Evolutionary conservation across 2,329 filamentous ascomycete genomes (phyloP), one percentile per base, ranked within the genome.

Genomic region (Neonectria faginata): DNA sequence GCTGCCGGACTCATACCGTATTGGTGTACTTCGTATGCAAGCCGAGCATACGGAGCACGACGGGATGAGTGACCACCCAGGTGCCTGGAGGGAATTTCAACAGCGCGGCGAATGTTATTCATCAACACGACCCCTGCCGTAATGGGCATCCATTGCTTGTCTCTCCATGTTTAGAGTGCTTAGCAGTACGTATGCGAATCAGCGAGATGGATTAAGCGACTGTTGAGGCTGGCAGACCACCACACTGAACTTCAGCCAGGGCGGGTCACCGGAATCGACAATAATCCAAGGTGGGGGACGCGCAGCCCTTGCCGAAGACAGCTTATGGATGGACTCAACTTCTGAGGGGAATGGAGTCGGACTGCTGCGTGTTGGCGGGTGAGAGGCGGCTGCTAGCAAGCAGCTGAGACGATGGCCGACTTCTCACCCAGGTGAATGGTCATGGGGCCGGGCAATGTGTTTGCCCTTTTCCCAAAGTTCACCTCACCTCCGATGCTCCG

Each of bases 171-270:
- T 44, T 50, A 60, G 60, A 59, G 51, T 60, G 56, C 51, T 60
- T 29, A 52, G 42, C 60, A 57, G 51, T 52, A 71, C 71, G 51
- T 52, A 71, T 72, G 65, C 70, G 67, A 73, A 73, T 73, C 71
- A 73, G 62, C 56, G 53, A 51, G 68, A 65, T 70, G 70, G 66
- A 63, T 71, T 73, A 73, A 72, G 71, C 70, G 71, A 73, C 68
- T 53, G 50, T 70, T 65, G 41, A 51, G 64, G 68, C 31, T 54
- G 60, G 56, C 53, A 67, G 61, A 53, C 66, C 62, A 65, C 45
- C 62, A 65, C 45, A 54, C 56, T 57, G 52, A 54, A 53, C 62
- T 60, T 65, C 68, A 64, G 65, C 65, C 64, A 69, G 56, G 58
- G 65, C 65, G 70, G 71, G 67, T 70, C 71, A 71, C 62, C 70